phyloP scores from a whole-genome alignment of 768 basidiomycete genomes.

The Mycena galericulata region DNA sequence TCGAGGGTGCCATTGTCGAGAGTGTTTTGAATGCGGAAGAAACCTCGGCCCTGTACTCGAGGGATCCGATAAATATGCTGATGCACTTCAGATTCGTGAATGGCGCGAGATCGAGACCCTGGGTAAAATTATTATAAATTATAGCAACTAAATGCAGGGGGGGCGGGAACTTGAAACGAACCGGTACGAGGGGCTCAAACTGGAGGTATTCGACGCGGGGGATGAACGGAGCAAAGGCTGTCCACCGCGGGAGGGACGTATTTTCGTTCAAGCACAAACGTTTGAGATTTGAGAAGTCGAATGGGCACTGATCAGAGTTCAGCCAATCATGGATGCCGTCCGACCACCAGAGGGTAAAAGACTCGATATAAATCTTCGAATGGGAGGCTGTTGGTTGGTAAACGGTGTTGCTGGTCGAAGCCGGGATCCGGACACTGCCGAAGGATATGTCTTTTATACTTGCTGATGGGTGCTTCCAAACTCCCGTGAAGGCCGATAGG shows the following conservation, averaged over 20 bases:
- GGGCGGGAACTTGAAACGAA: background rate
- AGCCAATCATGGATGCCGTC: conserved; percentile 21
- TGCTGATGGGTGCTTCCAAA: background rate
- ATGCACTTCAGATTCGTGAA: conserved; percentile 4
- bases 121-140: no score
- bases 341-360: conserved; percentile 19
- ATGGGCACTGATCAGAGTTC: conserved; percentile 4
- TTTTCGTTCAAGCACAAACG: conserved; percentile 20
- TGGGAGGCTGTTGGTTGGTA: background rate
- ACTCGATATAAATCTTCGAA: background rate
- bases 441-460: conserved; percentile 8
- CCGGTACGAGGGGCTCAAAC: background rate
- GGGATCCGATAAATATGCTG: conserved; percentile 1
- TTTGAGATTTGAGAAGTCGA: conserved; percentile 18
- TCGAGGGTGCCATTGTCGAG: background rate
- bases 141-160: no score
- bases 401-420: background rate
- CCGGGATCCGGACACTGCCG: background rate
- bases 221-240: conserved; percentile 5
- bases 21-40: background rate
- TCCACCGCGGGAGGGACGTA: background rate
- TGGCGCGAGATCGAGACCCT: background rate
- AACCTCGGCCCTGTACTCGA: conserved; percentile 8
- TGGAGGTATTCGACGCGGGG: conserved; percentile 17
- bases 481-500: background rate